Evolutionary conservation across 2,329 filamentous ascomycete species (phyloP), one percentile per base, ranked within the genome.

Genomic region (Parascedosporium putredinis): DNA sequence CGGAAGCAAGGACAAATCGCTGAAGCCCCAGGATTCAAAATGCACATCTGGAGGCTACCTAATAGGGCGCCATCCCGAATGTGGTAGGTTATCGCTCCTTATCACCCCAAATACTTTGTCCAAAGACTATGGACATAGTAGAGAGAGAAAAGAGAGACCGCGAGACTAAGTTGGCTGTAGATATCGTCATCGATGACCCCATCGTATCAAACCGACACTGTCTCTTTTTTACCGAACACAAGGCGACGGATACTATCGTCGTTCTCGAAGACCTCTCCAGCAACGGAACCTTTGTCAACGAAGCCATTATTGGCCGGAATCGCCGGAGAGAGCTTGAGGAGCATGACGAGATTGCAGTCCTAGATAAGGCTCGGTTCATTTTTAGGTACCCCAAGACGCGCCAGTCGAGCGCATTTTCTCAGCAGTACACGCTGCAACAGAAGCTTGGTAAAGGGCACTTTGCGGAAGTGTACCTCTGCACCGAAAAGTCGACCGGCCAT

Each of bases 251-350:
- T 64, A 76, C 73, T 56, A 75, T 80, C 38, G 91, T 88, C 7
- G 78, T 97, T 10, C 67, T 98, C 4, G 90, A 98, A 64, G 93
- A 98, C 64, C 70, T 97, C 18, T 98, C 93, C 5, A 93, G 83
- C 62, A 98, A 98, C 62, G 93, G 93, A 47, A 98, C 94, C 0
- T 98, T 90, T 62, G 84, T 98, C 58, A 97, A 97, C 60, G 89
- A 96, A 58, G 84, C 83, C 14, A 76, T 95, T 25, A 80, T 98
- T 22, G 93, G 93, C 22, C 84, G 91, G 47, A 98, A 98, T 65
- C 88, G 95, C 65, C 79, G 88, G 50, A 81, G 91, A 52, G 88
- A 95, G 63, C 74, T 98, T 24, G 76, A 89, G 58, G 88, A 97
- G 58, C 83, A 86, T 33, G 93, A 98, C 57, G 90, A 97, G 64